A percentile compares a stretch with the other conserved stretches of the same genome.
Conservation (phyloP, 1,284 basidiomycete species). For the Sporisorium exsertum region DNA sequence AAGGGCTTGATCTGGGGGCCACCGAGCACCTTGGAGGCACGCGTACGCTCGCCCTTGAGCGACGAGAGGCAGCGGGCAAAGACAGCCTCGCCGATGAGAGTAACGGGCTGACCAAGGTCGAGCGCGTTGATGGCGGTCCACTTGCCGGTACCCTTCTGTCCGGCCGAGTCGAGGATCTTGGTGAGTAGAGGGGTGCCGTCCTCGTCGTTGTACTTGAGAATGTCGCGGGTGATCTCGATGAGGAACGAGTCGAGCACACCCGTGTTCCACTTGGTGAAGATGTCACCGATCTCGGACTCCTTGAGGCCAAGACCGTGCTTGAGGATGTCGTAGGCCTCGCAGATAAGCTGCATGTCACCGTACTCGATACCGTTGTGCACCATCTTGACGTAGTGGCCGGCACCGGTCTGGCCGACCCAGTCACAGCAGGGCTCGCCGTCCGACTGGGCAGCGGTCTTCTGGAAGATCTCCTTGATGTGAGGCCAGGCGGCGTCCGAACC, state of each 20-base stretch:
- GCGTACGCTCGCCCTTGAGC: slow-evolving; percentile 95
- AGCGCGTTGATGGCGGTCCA: slow-evolving; percentile 99
- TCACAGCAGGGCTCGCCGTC: slow-evolving; percentile 98
- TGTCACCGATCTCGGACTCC: slow-evolving; percentile 66
- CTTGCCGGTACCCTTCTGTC: slow-evolving; percentile 99
- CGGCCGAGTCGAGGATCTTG: slow-evolving; percentile 87
- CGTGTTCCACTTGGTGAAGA: slow-evolving; percentile 84
- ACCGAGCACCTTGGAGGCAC: slow-evolving; percentile 88
- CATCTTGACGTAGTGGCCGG: slow-evolving; percentile 98
- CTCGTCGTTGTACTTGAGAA: slow-evolving; percentile 79
- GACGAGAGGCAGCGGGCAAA: slow-evolving; percentile 98
- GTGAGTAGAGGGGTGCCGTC: slow-evolving; percentile 89
- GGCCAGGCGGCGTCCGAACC: slow-evolving; percentile 95
- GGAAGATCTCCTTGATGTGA: slow-evolving; percentile 97
- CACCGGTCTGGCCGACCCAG: slow-evolving; percentile 96
- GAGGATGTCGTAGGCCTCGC: slow-evolving; percentile 86
- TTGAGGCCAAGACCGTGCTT: slow-evolving; percentile 90
- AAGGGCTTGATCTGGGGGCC: slow-evolving; percentile 92
- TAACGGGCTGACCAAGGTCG: slow-evolving; percentile 89
- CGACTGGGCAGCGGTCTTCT: slow-evolving; percentile 94
- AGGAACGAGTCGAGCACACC: slow-evolving; percentile 99
- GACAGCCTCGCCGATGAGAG: slow-evolving; percentile 98
- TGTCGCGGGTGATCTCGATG: slow-evolving; percentile 80
- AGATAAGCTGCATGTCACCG: slow-evolving; percentile 99
- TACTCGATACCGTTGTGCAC: slow-evolving; percentile 94